Percentiles rank a stretch among this genome's conserved stretches.
These are phyloP conservation scores for Psidium guajava DNA, from an alignment of 345 rosid species.

Conservation along the genomic window DNA sequence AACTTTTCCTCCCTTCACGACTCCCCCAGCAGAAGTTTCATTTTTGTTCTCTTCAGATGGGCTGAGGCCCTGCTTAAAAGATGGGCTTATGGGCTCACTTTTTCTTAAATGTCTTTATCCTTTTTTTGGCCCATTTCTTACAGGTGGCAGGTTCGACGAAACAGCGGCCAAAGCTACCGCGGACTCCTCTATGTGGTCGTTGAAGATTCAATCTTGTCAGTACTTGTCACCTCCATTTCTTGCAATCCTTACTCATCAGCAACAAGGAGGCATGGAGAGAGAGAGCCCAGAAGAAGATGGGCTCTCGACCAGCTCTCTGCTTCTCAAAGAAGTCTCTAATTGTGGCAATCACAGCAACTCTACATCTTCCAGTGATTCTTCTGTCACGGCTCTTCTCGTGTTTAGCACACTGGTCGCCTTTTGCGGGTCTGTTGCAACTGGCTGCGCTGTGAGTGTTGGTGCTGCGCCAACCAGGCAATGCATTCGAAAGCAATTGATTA, in stretches of 20 bases:
- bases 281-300: neutral
- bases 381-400: slow-evolving; percentile 13
- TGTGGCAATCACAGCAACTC: neutral
- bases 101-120: no score
- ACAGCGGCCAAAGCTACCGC: neutral
- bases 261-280: neutral
- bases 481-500: neutral
- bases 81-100: no score
- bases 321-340: neutral
- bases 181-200: no score
- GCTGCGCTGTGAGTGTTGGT: slow-evolving; percentile 22
- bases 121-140: neutral
- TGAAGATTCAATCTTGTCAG: neutral
- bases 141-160: neutral
- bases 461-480: neutral
- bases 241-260: neutral
- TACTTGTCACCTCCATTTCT: neutral
- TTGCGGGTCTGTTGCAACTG: slow-evolving; percentile 9
- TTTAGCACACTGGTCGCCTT: slow-evolving; percentile 38
- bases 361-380: neutral
- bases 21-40: no score
- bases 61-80: no score
- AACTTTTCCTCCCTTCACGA: no score
- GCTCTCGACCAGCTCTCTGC: neutral
- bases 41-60: no score